Percentiles rank a stretch among this genome's conserved stretches.
These are phyloP conservation scores for Bisporella sp. DNA, from an alignment of 2,329 filamentous ascomycete genomes.

Conservation along the genomic window DNA sequence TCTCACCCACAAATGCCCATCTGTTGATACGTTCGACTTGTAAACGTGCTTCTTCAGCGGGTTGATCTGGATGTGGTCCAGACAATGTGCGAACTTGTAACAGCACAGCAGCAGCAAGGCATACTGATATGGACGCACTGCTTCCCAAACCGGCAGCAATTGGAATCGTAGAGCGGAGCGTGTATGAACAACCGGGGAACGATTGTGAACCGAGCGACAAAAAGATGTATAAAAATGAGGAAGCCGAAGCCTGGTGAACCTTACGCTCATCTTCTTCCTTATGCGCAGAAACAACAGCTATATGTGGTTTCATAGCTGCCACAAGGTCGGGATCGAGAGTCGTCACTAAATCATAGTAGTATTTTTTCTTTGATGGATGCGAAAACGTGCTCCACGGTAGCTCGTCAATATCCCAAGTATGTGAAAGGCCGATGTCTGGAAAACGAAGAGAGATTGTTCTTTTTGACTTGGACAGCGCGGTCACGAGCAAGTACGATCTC, in stretches of 20 bases:
- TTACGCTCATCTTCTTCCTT: slow-evolving; percentile 68
- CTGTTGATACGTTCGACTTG: slow-evolving; percentile 94
- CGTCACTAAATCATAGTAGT: slow-evolving; percentile 86
- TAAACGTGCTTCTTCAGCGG: slow-evolving; percentile 74
- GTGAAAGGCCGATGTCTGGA: slow-evolving; percentile 79
- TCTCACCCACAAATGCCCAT: slow-evolving; percentile 95
- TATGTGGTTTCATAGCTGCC: slow-evolving; percentile 71
- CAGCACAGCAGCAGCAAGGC: slow-evolving; percentile 75
- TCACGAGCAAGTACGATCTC: slow-evolving; percentile 93
- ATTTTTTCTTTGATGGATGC: slow-evolving; percentile 79
- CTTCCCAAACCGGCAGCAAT: slow-evolving; percentile 88
- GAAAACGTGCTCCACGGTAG: slow-evolving; percentile 83
- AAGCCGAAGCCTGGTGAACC: slow-evolving; percentile 75
- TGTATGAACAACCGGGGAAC: slow-evolving; percentile 79
- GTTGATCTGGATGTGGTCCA: slow-evolving; percentile 88
- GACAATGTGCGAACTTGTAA: slow-evolving; percentile 83
- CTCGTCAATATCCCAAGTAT: slow-evolving; percentile 91
- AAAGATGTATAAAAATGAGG: slow-evolving; percentile 88
- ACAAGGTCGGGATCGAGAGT: slow-evolving; percentile 77
- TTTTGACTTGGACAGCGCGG: slow-evolving; percentile 85
- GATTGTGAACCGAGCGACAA: slow-evolving; percentile 75
- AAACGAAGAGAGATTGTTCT: slow-evolving; percentile 84
- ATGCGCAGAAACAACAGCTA: slow-evolving; percentile 61
- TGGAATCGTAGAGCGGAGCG: slow-evolving; percentile 86
- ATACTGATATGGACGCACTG: slow-evolving; percentile 91